Evolutionary conservation across 2,329 filamentous ascomycete species (phyloP), one percentile per base, ranked within the genome.

Genomic region (Trichoderma sp.): DNA sequence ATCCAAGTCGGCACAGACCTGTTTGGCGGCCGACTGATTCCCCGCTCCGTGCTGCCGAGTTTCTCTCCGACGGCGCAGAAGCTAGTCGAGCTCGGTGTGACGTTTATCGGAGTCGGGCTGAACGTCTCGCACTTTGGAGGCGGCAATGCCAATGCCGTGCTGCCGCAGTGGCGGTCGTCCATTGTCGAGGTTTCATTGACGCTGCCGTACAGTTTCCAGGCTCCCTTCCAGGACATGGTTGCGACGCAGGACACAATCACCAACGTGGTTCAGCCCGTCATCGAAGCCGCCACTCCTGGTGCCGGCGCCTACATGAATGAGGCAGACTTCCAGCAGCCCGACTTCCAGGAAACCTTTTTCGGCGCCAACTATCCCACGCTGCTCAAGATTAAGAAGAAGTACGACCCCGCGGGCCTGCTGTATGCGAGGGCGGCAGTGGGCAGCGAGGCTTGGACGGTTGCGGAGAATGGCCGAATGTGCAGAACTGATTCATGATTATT

Each of bases 261-360:
- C 1, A 57, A 74, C 6, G 70, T 72, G n/a, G 66, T 76, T 9
- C 70, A 70, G 68, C 74, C 74, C 2, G 57, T 73, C 17, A 69
- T 77, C 5, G 72, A 73, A 27, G 72, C 70, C 1, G 70, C 70
- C 2, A 72, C 81, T 0, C 81, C 81, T 4, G 80, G 77, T 1
- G 75, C 75, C 1, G 83, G 83, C 5, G 77, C 81, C 5, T 86
- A 86, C 70, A 73, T 84, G 72, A 86, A 85, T 69, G 85, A 88
- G 77, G 82, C 78, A 2, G 82, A 86, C 72, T 80, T 83, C 50
- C 77, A 79, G 68, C 79, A 86, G 73, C 80, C 79, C 1, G 71
- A 82, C 65, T 86, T 78, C 71, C 76, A 83, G 71, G 72, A 79
- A 34, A 76, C 73, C 3, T 86, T 85, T 74, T 86, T 80, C 71